Percentiles rank a stretch among this genome's conserved stretches.
Conservation (phyloP, 257 asterid species). For the Salvia hispanica region DNA sequence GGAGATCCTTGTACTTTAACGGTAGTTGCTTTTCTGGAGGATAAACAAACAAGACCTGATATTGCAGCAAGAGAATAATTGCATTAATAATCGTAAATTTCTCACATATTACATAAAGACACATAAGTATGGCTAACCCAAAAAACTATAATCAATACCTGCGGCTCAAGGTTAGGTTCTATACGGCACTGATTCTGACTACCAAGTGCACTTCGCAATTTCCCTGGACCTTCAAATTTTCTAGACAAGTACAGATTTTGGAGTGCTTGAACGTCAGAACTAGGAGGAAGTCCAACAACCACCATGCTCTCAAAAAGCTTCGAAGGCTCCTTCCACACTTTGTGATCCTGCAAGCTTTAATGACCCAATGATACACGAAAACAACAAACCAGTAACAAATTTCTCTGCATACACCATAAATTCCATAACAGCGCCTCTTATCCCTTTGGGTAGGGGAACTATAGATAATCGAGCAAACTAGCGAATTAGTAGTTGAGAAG, state of each 20-base stretch:
- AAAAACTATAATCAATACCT: conserved; percentile 46
- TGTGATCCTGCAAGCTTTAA: conserved; percentile 76
- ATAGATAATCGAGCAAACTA: conserved; percentile 22
- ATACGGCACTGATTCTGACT: conserved; percentile 82
- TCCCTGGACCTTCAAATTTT: conserved; percentile 82
- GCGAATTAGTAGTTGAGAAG: conserved; percentile 25
- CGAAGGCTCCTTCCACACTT: conserved; percentile 88
- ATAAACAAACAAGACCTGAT: conserved; percentile 95
- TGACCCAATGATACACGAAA: conserved; percentile 43
- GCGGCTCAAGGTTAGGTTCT: conserved; percentile 97
- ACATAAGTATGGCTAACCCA: conserved; percentile 13
- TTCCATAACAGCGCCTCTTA: conserved; percentile 4
- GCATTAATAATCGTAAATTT: conserved; percentile 4
- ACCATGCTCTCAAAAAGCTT: conserved; percentile 95
- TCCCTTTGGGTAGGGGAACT: conserved; percentile 3
- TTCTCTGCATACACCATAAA: background rate
- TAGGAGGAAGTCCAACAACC: conserved; percentile 94
- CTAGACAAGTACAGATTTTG: conserved; percentile 80
- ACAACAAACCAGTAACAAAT: conserved; percentile 30
- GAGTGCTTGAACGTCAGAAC: conserved; percentile 85
- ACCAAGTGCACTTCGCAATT: conserved; percentile 70
- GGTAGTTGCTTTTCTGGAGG: conserved; percentile 98
- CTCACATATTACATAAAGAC: background rate
- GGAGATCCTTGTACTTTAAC: conserved; percentile 91
- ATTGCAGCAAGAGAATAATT: conserved; percentile 33